Evolutionary conservation across 202 grass and related monocot species (phyloP), one percentile per base, ranked within the genome.

Genomic region (Hordeum pubiflorum): DNA sequence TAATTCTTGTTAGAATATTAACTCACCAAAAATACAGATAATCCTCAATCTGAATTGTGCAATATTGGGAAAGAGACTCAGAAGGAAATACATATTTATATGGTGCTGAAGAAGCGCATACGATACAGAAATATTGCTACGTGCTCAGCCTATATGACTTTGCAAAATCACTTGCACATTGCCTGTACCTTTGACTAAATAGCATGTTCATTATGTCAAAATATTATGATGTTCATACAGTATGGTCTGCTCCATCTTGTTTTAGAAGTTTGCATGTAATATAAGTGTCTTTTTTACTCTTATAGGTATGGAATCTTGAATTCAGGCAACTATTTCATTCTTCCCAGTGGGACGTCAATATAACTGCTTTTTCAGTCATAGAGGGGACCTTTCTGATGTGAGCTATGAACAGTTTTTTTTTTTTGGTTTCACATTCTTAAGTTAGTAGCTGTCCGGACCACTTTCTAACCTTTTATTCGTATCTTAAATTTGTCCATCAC

Each of bases 291-390:
- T 15, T 50, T 52, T 29, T 54, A 52, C 69, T 73, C 44, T 77
- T 84, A 77, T 79, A 97, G 94, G 82, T 92, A 55, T 97, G 94
- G 94, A 97, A 97, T 86, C 88, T 97, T 84, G 94, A 97, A 88
- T 89, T 91, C 85, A 88, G 94, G 65, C 91, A 94, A 50, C 85
- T 94, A 68, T 92, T 92, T 84, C 76, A 76, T 80, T 87, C 75
- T 80, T 86, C 75, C 21, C 90, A 91, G 40, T 94, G 94, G 94
- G 92, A 94, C 31, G 61, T 65, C 74, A 94, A 94, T 38, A 74
- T 97, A 74, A 97, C 94, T 86, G 94, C 94, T 80, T 97, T 97
- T 91, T 82, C 92, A 81, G 86, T 91, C 79, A 85, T 97, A 63
- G 87, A 88, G 18, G 82, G 84, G 43, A 88, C 91, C 74, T 91